Evolutionary conservation across 768 basidiomycete species (phyloP).

Genomic region (Rhizopogon vesiculosus): DNA sequence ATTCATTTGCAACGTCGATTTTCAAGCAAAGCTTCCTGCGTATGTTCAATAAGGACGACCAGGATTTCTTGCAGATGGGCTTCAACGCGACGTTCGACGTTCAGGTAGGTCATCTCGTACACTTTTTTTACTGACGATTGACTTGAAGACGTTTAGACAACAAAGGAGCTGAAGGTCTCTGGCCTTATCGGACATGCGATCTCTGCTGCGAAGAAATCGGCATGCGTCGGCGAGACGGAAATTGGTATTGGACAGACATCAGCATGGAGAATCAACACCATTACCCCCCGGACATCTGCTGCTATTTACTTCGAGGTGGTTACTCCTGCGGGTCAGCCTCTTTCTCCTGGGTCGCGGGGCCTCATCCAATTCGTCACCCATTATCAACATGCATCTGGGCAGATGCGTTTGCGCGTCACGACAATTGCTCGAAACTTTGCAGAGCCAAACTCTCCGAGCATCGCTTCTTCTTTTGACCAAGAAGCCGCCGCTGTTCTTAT

Average conservation of each 20-base stretch:
- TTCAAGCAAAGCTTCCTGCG: constrained; percentile 98
- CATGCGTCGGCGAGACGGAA: constrained; percentile 97
- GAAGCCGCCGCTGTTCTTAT: constrained; percentile 97
- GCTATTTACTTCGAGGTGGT: constrained; percentile 99
- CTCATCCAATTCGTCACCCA: constrained; percentile 98
- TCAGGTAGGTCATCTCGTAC: constrained; percentile 47
- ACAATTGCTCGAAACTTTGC: constrained; percentile 98
- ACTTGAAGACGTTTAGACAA: constrained; percentile 55
- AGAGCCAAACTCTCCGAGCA: constrained; percentile 91
- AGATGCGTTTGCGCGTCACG: constrained; percentile 92
- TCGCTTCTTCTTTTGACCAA: constrained; percentile 94
- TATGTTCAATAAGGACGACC: constrained; percentile 87
- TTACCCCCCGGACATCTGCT: constrained; percentile 82
- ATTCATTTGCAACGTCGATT: constrained; percentile 95
- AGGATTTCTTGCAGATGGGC: constrained; percentile 92
- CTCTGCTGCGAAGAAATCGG: constrained; percentile 94
- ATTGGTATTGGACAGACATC: constrained; percentile 99
- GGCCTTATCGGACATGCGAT: constrained; percentile 97
- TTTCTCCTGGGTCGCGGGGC: constrained; percentile 86
- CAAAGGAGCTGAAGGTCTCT: constrained; percentile 97
- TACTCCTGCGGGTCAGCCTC: constrained; percentile 90
- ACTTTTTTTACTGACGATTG: background rate
- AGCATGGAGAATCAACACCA: constrained; percentile 94
- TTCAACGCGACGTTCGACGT: constrained; percentile 99
- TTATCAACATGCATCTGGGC: constrained; percentile 96